Percentiles rank a stretch among this genome's conserved stretches.
These are phyloP conservation scores for Heracleum sosnowskyi DNA, from an alignment of 129 eudicot species.

Conservation along the genomic window DNA sequence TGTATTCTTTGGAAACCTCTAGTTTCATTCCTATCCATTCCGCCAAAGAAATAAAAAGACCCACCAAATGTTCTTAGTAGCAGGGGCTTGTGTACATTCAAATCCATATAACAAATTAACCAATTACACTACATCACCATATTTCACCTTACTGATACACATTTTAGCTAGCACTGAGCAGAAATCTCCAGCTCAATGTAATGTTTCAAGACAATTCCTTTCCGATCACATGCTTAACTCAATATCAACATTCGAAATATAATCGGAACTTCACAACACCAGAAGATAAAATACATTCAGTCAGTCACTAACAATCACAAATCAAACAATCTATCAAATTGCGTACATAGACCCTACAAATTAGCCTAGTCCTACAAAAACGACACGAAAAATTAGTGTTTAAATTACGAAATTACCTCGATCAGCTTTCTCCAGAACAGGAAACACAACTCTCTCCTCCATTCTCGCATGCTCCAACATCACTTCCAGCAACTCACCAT, in stretches of 20 bases:
- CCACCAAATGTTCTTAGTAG: no score
- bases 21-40: no score
- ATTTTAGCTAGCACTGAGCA: background rate
- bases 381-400: background rate
- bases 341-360: background rate
- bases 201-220: background rate
- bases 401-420: constrained; percentile 37
- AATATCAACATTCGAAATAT: background rate
- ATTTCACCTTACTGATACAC: background rate
- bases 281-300: no score
- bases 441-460: constrained; percentile 81
- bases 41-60: no score
- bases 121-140: no score
- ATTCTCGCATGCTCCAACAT: constrained; percentile 96
- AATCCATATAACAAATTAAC: no score
- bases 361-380: background rate
- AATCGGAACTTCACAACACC: background rate
- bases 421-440: constrained; percentile 72
- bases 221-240: no score
- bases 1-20: no score
- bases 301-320: no score
- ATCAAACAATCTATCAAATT: background rate
- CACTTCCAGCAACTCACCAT: constrained; percentile 57
- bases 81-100: no score
- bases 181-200: background rate